Evolutionary conservation across 164 flowering plant genomes (phyloP), one percentile per base, ranked within the genome.

Genomic region (Liriodendron chinense): DNA sequence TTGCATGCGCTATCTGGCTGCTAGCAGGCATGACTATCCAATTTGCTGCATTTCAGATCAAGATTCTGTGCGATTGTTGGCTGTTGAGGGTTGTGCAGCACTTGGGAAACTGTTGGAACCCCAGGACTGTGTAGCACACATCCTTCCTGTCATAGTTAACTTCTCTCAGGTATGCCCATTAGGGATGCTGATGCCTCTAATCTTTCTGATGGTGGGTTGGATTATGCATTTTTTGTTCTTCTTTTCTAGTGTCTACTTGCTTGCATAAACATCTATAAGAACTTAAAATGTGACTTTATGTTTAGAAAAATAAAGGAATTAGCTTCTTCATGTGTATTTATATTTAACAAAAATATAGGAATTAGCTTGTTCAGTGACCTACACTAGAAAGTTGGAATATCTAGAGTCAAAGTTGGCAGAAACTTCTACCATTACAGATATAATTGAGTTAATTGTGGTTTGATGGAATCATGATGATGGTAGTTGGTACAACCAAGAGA

Each of bases 71-170:
- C 91, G 99, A 7, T 78, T 96, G 66, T 81, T 96, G 82, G 99
- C 99, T 79, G 99, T 96, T 82, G 99, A 96, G 86, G 97, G 97
- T 48, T 96, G 98, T 86, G 98, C 98, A 71, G 92, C 99, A 61
- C 96, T 96, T 79, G 99, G 98, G 43, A 96, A 92, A 83, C 83
- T 94, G 86, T 84, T 96, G 88, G 99, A 94, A 75, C 93, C 98
- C 14, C 93, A 90, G 74, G 98, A 96, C 78, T 92, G 98, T 82
- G 95, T 94, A 57, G 87, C 92, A 62, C 99, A 90, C 80, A 92
- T 96, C 78, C 97, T 94, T 28, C 99, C 98, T 65, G 98, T 94
- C 74, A 94, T 96, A 65, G 97, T 96, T 70, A 88, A 85, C 73
- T 96, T 96, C 80, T 91, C 99, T 2, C 98, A 96, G 99, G 99